Evolutionary conservation across 495 filamentous ascomycete genomes (phyloP).

Genomic region (Xylaria nigripes): DNA sequence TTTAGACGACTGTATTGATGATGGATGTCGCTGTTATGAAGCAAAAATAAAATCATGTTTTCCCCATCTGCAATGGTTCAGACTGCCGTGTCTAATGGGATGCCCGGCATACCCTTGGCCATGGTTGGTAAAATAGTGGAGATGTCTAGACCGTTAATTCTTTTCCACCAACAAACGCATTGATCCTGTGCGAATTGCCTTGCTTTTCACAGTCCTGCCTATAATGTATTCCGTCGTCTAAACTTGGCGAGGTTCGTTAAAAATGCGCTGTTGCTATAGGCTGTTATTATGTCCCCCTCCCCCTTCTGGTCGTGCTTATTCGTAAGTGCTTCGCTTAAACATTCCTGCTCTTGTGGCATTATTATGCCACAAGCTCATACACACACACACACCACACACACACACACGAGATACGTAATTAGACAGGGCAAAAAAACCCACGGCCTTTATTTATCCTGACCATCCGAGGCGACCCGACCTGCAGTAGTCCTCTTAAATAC

Average conservation of each 20-base stretch:
- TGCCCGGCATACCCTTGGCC: constrained; percentile 5
- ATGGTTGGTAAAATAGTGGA: constrained; percentile 19
- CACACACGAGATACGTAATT: no score
- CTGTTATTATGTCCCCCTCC: not conserved
- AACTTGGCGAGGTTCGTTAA: not conserved
- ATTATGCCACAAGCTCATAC: not conserved
- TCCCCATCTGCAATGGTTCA: constrained; percentile 27
- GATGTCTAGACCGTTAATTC: constrained; percentile 32
- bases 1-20: constrained; percentile 16
- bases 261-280: not conserved
- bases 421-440: no score
- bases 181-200: constrained; percentile 9
- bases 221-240: not conserved
- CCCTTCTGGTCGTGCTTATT: not conserved
- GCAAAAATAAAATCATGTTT: constrained; percentile 33
- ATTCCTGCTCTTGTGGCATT: no score
- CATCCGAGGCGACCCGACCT: no score
- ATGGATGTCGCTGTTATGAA: constrained; percentile 26
- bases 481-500: no score
- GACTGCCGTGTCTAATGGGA: constrained; percentile 12
- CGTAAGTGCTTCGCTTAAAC: no score
- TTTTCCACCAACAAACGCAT: constrained; percentile 24
- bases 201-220: constrained; percentile 4
- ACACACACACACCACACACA: no score
- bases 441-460: no score